Percentiles rank a stretch among this genome's conserved stretches.
These are phyloP conservation scores for Kwoniella sp. DNA, from an alignment of 768 basidiomycete genomes.

Conservation along the genomic window DNA sequence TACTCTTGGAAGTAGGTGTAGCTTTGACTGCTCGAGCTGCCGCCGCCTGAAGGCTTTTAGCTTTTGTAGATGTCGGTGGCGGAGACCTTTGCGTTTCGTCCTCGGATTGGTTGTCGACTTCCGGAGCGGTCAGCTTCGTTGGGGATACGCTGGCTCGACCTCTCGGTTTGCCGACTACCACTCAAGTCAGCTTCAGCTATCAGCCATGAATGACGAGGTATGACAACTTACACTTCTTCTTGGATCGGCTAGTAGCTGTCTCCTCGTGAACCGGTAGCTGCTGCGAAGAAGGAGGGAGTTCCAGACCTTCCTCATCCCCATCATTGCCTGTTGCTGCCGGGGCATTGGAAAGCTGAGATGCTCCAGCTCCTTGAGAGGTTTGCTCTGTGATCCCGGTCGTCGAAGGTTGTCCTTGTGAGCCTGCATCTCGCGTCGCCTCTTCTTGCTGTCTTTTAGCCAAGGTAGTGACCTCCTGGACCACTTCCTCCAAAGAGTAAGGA, in stretches of 20 bases:
- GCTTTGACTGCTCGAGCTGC: background rate
- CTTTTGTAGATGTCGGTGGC: background rate
- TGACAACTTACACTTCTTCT: constrained; percentile 7
- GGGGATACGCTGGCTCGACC: background rate
- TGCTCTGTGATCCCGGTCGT: too few relatives aligned
- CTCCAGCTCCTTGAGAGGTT: too few relatives aligned
- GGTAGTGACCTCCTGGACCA: background rate
- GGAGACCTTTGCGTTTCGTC: background rate
- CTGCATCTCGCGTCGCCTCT: background rate
- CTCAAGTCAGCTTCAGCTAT: background rate
- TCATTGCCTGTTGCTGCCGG: background rate
- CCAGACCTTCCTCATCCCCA: constrained; percentile 1
- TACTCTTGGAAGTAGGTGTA: background rate
- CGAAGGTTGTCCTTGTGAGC: background rate
- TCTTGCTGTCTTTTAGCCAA: background rate
- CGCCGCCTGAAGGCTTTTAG: background rate
- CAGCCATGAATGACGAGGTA: background rate
- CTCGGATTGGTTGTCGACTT: background rate
- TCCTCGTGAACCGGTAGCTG: constrained; percentile 1
- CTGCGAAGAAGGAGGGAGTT: constrained; percentile 3
- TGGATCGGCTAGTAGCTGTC: constrained; percentile 5
- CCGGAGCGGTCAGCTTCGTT: background rate
- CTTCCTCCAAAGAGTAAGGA: background rate
- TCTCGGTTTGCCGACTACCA: constrained; percentile 4
- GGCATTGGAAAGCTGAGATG: too few relatives aligned